Evolutionary conservation across 208 protist genomes (phyloP).

Genomic region (Trypanosoma avium): DNA sequence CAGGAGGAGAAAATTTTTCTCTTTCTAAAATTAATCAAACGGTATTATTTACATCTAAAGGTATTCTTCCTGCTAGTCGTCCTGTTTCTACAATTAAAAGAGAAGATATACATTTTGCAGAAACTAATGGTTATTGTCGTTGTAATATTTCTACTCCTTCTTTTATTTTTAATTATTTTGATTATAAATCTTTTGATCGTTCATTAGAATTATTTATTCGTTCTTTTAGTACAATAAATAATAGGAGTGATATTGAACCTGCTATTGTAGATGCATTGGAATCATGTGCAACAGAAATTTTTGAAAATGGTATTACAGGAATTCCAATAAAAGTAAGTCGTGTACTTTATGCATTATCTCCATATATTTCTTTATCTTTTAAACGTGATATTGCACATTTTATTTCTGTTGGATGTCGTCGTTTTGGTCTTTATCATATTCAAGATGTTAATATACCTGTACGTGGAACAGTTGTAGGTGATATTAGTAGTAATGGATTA

Average conservation of each 20-base stretch:
- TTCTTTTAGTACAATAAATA: constrained; percentile 9
- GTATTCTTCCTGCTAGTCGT: constrained; percentile 28
- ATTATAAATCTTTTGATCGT: not conserved
- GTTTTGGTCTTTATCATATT: constrained; percentile 70
- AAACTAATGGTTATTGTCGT: constrained; percentile 5
- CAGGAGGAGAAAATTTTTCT: not conserved
- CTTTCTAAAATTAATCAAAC: not conserved
- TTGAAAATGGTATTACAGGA: constrained; percentile 48
- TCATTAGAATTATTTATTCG: constrained; percentile 35
- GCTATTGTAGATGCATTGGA: constrained; percentile 59
- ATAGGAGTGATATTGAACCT: constrained; percentile 30
- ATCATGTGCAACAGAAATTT: constrained; percentile 38
- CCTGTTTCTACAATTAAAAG: constrained; percentile 9
- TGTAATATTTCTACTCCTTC: constrained; percentile 34
- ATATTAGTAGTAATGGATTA: constrained; percentile 60
- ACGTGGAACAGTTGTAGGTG: constrained; percentile 45
- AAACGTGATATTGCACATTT: constrained; percentile 68
- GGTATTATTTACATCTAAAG: constrained; percentile 38
- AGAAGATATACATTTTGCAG: constrained; percentile 23
- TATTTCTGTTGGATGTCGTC: constrained; percentile 59
- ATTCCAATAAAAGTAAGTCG: constrained; percentile 40
- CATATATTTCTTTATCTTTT: constrained; percentile 45
- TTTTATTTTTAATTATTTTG: not conserved
- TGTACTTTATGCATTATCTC: constrained; percentile 30
- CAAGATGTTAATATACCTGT: constrained; percentile 43